Evolutionary conservation across 1,284 basidiomycete species (phyloP), one percentile per base, ranked within the genome.

Genomic region (Wolfiporia cocos): DNA sequence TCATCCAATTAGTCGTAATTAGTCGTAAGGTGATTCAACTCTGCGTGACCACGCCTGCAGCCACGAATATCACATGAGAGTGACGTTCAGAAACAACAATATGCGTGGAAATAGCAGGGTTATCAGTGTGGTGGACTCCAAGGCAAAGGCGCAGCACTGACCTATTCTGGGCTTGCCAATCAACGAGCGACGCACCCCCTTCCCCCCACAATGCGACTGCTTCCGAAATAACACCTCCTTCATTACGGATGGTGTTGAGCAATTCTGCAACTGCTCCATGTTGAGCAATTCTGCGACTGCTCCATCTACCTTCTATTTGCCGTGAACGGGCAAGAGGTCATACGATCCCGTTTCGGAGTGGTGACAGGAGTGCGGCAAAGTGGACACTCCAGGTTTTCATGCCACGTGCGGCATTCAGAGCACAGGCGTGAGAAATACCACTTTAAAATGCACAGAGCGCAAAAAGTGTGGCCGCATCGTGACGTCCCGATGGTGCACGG

Each of bases 341-440:
- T 58, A 32, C 65, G 56, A 15, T 76, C n/a, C n/a, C 78, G 78
- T 20, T 71, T 70, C 2, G 74, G 74, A 37, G 66, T 63, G 43
- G 73, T 68, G 39, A 81, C 61, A 30, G n/a, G n/a, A n/a, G 68
- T 68, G 51, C 78, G 76, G 57, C 81, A 83, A 43, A 83, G 69
- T 17, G 81, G 81, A 57, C 79, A 84, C 49, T 77, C 73, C 30
- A 82, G 75, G 5, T 68, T 58, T 50, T 80, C 73, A 48, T 83
- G 80, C 80, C 81, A 85, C 26, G 65, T 61, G 26, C 78, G 78
- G 51, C 81, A 83, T 1, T 64, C 65, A 39, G 63, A 63, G 57
- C 81, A 78, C 28, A 81, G 61, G 36, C 73, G 71, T 44, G 78
- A 75, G 62, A 83, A 83, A 59, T 76, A 76, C 75, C 78, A 81